These are phyloP conservation scores for Mucor velutinosus DNA, from an alignment of 371 early-diverging fungal species.

Conservation along the genomic window DNA sequence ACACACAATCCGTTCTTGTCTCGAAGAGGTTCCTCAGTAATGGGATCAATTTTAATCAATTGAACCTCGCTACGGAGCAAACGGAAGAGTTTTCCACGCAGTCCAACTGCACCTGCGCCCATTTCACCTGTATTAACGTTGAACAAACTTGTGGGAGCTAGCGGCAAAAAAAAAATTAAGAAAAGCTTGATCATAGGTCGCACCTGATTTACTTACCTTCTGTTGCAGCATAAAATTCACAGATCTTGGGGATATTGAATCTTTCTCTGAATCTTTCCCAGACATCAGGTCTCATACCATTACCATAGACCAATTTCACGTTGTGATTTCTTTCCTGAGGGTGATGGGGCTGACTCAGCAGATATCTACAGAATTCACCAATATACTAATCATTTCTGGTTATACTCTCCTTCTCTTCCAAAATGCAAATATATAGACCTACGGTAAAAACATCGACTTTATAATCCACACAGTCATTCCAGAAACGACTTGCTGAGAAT, in stretches of 20 bases:
- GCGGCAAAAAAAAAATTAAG: background rate
- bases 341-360: conserved; percentile 51
- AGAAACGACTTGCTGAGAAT: conserved; percentile 53
- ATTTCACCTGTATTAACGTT: conserved; percentile 50
- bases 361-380: conserved; percentile 73
- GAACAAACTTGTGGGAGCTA: conserved; percentile 35
- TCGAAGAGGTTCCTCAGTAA: conserved; percentile 45
- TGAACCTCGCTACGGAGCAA: conserved; percentile 21
- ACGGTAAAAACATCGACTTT: conserved; percentile 44
- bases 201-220: conserved; percentile 35
- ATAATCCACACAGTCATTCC: conserved; percentile 50
- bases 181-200: background rate
- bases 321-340: conserved; percentile 52
- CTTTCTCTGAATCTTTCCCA: conserved; percentile 59
- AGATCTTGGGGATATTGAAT: conserved; percentile 54
- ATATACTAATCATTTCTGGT: conserved; percentile 45
- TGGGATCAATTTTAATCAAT: conserved; percentile 42
- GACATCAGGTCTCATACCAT: conserved; percentile 71
- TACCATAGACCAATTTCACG: conserved; percentile 62
- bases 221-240: conserved; percentile 65
- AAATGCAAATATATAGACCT: conserved; percentile 4
- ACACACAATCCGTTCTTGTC: conserved; percentile 50
- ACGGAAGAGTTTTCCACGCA: conserved; percentile 33
- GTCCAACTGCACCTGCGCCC: conserved; percentile 60
- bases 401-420: background rate